phyloP scores from a whole-genome alignment of 371 early-diverging fungal species.

The Catenaria anguillulae region DNA sequence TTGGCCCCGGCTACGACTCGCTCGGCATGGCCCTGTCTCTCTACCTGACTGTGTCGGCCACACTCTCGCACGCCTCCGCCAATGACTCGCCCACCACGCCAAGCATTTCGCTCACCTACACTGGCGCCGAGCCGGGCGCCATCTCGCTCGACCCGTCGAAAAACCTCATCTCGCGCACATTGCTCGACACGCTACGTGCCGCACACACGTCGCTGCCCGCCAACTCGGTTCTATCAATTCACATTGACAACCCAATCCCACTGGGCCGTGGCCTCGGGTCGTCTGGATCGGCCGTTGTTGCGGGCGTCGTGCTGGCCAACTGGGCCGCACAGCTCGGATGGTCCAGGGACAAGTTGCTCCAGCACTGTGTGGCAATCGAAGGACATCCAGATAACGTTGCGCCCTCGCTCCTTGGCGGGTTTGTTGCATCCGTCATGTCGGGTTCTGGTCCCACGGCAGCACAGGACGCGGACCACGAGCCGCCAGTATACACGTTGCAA shows the following conservation, averaged over 20 bases:
- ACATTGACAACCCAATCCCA: constrained; percentile 79
- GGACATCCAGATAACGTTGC: constrained; percentile 95
- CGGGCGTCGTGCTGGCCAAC: constrained; percentile 75
- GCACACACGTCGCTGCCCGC: constrained; percentile 9
- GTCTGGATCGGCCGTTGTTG: constrained; percentile 89
- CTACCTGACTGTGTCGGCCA: constrained; percentile 49
- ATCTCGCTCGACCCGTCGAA: constrained; percentile 57
- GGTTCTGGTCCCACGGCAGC: constrained; percentile 6
- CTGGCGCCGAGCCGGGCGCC: constrained; percentile 58
- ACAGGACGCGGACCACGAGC: not conserved
- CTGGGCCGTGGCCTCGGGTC: constrained; percentile 90
- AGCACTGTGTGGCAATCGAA: constrained; percentile 76
- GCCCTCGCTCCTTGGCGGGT: constrained; percentile 83
- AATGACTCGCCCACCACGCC: not conserved
- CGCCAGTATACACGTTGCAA: constrained; percentile 20
- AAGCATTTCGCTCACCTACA: constrained; percentile 35
- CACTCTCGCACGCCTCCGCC: too few species aligned
- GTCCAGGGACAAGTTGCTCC: constrained; percentile 55
- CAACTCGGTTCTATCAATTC: constrained; percentile 34
- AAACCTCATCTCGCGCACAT: constrained; percentile 82
- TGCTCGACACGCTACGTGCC: constrained; percentile 56
- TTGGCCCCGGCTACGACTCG: constrained; percentile 93
- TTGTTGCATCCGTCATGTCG: constrained; percentile 65
- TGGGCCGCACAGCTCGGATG: constrained; percentile 50
- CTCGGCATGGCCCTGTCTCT: constrained; percentile 80